Conservation (phyloP, 2,329 filamentous ascomycete species). For the Neopestalotiopsis sp. region DNA sequence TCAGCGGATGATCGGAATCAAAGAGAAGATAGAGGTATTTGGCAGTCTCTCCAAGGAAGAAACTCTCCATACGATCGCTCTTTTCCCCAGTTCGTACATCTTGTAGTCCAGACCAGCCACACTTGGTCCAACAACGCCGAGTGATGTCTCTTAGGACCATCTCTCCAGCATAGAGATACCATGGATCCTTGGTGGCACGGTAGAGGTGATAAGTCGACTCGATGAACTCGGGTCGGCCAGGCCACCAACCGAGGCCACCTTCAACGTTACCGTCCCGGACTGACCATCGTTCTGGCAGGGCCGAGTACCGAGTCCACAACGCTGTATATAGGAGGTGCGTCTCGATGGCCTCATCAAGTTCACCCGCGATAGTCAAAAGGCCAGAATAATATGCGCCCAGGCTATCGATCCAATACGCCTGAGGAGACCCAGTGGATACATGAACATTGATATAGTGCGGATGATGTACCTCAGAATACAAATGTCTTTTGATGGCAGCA, state of each 20-base stretch:
- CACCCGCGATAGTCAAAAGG: conserved; percentile 81
- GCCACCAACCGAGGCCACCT: conserved; percentile 90
- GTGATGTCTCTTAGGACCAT: conserved; percentile 93
- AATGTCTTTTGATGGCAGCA: conserved; percentile 83
- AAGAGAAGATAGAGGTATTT: conserved; percentile 96
- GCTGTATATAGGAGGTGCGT: conserved; percentile 91
- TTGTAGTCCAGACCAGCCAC: conserved; percentile 91
- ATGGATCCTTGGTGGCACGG: conserved; percentile 88
- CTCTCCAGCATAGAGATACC: conserved; percentile 94
- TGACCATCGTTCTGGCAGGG: conserved; percentile 93
- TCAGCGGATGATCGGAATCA: conserved; percentile 83
- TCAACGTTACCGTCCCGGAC: conserved; percentile 84
- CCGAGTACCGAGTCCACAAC: conserved; percentile 93
- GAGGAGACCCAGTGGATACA: conserved; percentile 82
- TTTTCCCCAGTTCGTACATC: conserved; percentile 83
- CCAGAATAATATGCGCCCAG: conserved; percentile 95
- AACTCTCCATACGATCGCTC: conserved; percentile 97
- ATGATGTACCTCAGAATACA: conserved; percentile 86
- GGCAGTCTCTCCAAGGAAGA: conserved; percentile 94
- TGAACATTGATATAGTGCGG: conserved; percentile 95
- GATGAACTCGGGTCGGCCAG: conserved; percentile 92
- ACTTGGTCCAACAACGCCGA: conserved; percentile 85
- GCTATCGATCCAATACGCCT: conserved; percentile 95
- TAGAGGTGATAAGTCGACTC: conserved; percentile 98
- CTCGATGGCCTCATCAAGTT: conserved; percentile 88